phyloP scores from a whole-genome alignment of 2,329 filamentous ascomycete species.

The Ophiostoma populinum region DNA sequence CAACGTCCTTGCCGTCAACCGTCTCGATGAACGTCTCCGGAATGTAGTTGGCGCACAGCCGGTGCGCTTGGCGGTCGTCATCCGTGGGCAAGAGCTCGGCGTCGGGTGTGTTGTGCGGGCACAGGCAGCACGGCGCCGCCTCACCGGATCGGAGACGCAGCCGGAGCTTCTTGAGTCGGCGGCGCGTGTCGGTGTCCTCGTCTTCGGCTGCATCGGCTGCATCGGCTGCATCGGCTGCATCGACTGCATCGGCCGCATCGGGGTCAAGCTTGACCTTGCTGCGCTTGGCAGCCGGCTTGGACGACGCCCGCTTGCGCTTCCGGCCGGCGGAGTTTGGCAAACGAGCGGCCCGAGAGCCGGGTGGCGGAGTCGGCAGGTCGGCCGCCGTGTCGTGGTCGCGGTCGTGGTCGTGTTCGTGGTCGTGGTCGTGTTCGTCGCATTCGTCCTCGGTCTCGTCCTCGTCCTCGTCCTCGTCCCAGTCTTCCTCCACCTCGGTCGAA shows the following conservation, averaged over 20 bases:
- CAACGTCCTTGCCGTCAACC: constrained; percentile 51
- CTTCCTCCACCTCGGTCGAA: constrained; percentile 48
- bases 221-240: no score
- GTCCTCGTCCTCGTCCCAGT: constrained; percentile 40
- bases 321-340: constrained; percentile 32
- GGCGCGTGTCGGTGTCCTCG: constrained; percentile 10
- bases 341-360: constrained; percentile 25
- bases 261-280: neutral
- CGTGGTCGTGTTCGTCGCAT: constrained; percentile 35
- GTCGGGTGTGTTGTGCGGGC: constrained; percentile 73
- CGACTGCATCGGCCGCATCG: no score
- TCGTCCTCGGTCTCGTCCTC: constrained; percentile 44
- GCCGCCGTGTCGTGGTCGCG: constrained; percentile 39
- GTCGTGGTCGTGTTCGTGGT: constrained; percentile 46
- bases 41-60: constrained; percentile 76
- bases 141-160: constrained; percentile 35
- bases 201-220: constrained; percentile 19
- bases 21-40: constrained; percentile 77
- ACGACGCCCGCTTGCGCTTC: constrained; percentile 49
- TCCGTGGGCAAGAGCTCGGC: constrained; percentile 76
- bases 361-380: constrained; percentile 40
- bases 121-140: constrained; percentile 58
- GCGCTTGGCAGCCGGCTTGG: constrained; percentile 2
- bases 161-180: constrained; percentile 59
- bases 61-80: constrained; percentile 72